Conservation (phyloP, 2,329 filamentous ascomycete species). For the Penicillium sp. region DNA sequence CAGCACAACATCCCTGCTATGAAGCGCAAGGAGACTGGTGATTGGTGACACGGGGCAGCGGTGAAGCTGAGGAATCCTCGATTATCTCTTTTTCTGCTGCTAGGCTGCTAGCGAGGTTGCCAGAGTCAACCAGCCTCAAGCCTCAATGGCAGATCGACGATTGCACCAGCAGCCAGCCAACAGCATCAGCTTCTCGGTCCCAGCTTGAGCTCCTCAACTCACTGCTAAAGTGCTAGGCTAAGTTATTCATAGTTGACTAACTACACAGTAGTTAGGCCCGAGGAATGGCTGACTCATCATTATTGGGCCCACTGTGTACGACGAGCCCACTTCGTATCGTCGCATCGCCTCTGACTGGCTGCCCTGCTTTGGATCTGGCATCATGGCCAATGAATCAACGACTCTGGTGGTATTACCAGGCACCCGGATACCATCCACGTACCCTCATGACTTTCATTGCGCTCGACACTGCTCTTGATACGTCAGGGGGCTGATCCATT, state of each 20-base stretch:
- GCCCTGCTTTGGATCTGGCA: conserved; percentile 21
- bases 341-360: conserved; percentile 18
- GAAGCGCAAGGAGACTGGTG: neutral
- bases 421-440: conserved; percentile 15
- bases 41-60: conserved; percentile 9
- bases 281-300: conserved; percentile 32
- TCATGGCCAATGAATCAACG: conserved; percentile 14
- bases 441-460: neutral
- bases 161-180: conserved; percentile 1
- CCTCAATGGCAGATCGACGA: neutral
- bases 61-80: conserved; percentile 22
- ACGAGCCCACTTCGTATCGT: conserved; percentile 5
- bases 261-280: conserved; percentile 2
- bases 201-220: too few species aligned
- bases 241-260: too few species aligned
- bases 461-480: neutral
- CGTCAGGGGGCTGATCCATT: conserved; percentile 31
- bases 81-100: neutral
- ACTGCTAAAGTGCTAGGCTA: neutral
- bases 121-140: neutral
- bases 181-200: neutral
- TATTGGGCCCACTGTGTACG: conserved; percentile 18
- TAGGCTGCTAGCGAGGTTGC: neutral
- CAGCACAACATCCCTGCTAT: conserved; percentile 3
- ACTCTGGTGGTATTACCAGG: conserved; percentile 23